Base-by-base conservation (phyloP, 2,329 filamentous ascomycete species). In the Pezicula radicicola region DNA sequence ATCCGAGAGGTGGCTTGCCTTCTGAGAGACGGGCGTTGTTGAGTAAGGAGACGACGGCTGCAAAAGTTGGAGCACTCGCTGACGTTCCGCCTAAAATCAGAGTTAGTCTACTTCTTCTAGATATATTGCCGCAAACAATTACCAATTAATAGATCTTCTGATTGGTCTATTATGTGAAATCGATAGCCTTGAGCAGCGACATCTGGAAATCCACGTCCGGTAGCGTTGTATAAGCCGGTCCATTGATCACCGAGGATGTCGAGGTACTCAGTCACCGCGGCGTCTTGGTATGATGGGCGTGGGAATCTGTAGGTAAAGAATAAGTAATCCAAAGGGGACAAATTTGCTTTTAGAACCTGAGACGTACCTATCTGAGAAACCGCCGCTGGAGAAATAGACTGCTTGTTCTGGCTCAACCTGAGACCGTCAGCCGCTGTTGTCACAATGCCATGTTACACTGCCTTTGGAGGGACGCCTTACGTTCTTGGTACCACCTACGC, bases 401-500 rank as follows among this genome's bases (percentile, higher is more conserved):
- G 45, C 54, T 18, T 25, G 70, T 61, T 80, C 76, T 16, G 75
- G 77, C 49, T 70, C 58, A 50, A 74, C 25, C 25, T 25, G 25
- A 3, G 25, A 25, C 25, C 6, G 6, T 25, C 25, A 25, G 25
- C 25, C 6, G 4, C 25, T 6, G 25, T 25, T 7, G 25, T 25
- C 25, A 7, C 25, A 25, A 25, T 7, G 25, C 6, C 25, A 25
- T 25, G 25, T 25, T 25, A 25, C 25, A 25, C 25, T 25, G 25
- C 25, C 25, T 25, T 25, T 1, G 6, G 25, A 25, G 25, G 25
- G 25, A 25, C 25, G 25, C 25, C 25, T 25, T 25, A 25, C 70
- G 56, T 72, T 68, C 60, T 70, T 70, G 4, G 82, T 84, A 1
- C 80, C 85, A 6, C 87, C 87, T 1, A 89, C 79, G 2, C 77